phyloP scores from a whole-genome alignment of 495 filamentous ascomycete species.

The Penicillium samsonianum region DNA sequence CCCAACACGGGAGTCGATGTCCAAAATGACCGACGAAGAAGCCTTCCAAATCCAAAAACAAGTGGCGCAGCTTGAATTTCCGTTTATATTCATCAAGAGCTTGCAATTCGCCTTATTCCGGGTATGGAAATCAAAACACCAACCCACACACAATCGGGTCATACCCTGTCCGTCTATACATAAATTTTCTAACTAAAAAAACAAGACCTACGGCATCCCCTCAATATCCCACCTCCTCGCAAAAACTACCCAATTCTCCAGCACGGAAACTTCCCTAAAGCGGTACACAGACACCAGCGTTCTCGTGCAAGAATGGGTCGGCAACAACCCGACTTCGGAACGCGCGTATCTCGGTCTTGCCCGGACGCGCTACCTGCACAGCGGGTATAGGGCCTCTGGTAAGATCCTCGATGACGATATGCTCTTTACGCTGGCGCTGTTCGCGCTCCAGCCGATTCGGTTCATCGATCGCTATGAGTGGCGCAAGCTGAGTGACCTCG shows the following conservation, averaged over 20 bases:
- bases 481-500: conserved; percentile 60
- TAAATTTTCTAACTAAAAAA: neutral
- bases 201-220: conserved; percentile 66
- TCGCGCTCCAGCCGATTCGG: conserved; percentile 57
- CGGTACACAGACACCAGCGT: conserved; percentile 64
- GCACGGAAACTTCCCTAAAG: conserved; percentile 53
- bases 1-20: conserved; percentile 53
- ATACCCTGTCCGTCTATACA: neutral
- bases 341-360: conserved; percentile 55
- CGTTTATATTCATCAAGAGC: conserved; percentile 54
- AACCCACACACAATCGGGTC: neutral
- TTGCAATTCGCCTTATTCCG: conserved; percentile 69
- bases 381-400: conserved; percentile 56
- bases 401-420: conserved; percentile 65
- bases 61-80: conserved; percentile 57
- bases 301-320: conserved; percentile 58
- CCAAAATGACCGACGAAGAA: conserved; percentile 63
- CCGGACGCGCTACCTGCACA: conserved; percentile 68
- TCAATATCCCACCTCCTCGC: conserved; percentile 59
- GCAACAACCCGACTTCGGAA: conserved; percentile 47
- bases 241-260: conserved; percentile 59
- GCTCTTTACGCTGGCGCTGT: conserved; percentile 66
- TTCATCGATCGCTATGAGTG: conserved; percentile 65
- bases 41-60: conserved; percentile 57
- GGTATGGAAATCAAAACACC: conserved; percentile 27